Percentiles rank a stretch among this genome's conserved stretches.
These are phyloP conservation scores for Thalassiosira hispida DNA, from an alignment of 352 stramenopile species.

Conservation along the genomic window DNA sequence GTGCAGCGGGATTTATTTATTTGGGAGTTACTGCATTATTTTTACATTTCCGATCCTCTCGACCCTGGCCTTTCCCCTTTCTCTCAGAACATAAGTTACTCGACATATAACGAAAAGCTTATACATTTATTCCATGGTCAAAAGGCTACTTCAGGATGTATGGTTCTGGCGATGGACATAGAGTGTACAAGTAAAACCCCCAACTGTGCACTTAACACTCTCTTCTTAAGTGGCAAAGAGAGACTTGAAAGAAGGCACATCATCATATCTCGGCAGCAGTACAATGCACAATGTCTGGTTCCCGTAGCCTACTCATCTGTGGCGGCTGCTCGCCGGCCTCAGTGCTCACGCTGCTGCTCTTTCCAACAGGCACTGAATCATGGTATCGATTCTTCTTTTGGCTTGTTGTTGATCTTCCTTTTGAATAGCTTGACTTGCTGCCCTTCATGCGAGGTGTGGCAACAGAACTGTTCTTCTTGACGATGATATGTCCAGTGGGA, in stretches of 20 bases:
- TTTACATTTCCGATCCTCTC: no score
- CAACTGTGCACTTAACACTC: no score
- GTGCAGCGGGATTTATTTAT: no score
- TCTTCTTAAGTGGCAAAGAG: no score
- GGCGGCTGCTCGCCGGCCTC: not conserved
- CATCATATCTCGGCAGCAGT: not conserved
- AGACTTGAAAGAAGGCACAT: slow-evolving; percentile 27
- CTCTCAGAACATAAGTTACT: no score
- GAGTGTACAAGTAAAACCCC: no score
- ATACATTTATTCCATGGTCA: no score
- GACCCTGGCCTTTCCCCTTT: no score
- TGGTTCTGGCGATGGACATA: no score
- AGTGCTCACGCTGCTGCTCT: slow-evolving; percentile 13
- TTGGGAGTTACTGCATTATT: no score
- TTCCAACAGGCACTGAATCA: slow-evolving; percentile 1
- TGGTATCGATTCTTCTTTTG: slow-evolving; percentile 1
- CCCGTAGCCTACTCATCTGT: not conserved
- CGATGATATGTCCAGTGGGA: not conserved
- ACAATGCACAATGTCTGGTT: slow-evolving; percentile 8
- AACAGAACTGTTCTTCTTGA: not conserved
- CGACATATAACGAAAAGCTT: no score
- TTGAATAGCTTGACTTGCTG: not conserved
- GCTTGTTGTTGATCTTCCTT: not conserved
- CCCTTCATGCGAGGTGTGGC: not conserved
- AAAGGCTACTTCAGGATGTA: no score